phyloP scores from a whole-genome alignment of 1,284 basidiomycete species.

The Ceratobasidium sp. region DNA sequence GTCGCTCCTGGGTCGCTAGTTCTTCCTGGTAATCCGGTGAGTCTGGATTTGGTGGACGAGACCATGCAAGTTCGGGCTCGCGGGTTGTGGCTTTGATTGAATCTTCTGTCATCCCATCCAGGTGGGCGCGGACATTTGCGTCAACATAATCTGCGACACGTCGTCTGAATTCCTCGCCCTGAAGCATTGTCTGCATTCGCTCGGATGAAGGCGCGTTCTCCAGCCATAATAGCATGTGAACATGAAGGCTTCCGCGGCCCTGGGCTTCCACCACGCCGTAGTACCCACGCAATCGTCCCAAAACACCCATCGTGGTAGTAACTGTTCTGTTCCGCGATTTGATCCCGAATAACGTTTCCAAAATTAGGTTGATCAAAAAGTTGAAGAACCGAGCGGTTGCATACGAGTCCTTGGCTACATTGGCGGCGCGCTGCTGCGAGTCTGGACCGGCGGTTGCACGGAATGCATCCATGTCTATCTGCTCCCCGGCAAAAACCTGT shows the following conservation, averaged over 20 bases:
- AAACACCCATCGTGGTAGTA: constrained; percentile 49
- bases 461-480: constrained; percentile 60
- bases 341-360: constrained; percentile 59
- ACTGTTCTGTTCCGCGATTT: constrained; percentile 4
- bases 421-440: constrained; percentile 52
- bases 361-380: constrained; percentile 56
- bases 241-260: constrained; percentile 55
- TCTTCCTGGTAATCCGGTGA: not conserved
- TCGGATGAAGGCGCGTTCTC: constrained; percentile 26
- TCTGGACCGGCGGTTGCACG: constrained; percentile 53
- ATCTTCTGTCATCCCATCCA: constrained; percentile 43
- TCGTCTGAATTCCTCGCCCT: constrained; percentile 16
- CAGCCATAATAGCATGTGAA: constrained; percentile 55
- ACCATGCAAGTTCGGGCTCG: constrained; percentile 49
- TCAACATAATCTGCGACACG: constrained; percentile 18
- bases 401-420: constrained; percentile 59
- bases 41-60: constrained; percentile 41
- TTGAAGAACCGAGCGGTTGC: constrained; percentile 61
- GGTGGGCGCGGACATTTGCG: constrained; percentile 54
- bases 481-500: constrained; percentile 59
- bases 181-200: constrained; percentile 6
- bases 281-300: constrained; percentile 54
- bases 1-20: not conserved
- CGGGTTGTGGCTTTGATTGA: constrained; percentile 46
- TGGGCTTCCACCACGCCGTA: constrained; percentile 56